A percentile compares a stretch with the other conserved stretches of the same genome.
phyloP scores from a whole-genome alignment of 352 stramenopile genomes.

The Globisporangium alternatum region DNA sequence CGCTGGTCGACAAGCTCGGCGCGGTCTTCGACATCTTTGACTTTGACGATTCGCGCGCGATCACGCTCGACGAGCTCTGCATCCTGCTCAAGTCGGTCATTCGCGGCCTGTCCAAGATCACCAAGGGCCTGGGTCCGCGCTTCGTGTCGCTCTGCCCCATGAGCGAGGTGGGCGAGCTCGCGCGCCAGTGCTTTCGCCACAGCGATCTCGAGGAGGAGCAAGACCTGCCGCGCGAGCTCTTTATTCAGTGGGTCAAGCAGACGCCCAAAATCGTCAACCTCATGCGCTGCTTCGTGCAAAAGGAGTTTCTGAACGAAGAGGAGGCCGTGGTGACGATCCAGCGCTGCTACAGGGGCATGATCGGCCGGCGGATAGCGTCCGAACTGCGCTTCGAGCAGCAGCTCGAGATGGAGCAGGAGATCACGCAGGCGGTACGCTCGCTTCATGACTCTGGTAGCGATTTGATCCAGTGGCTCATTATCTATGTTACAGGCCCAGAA shows the following conservation, averaged over 20 bases:
- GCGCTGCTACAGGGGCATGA: constrained; percentile 53
- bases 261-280: constrained; percentile 73
- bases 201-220: constrained; percentile 70
- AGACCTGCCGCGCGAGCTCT: constrained; percentile 47
- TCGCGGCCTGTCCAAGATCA: constrained; percentile 65
- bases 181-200: constrained; percentile 57
- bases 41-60: constrained; percentile 60
- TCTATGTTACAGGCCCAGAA: constrained; percentile 31
- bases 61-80: constrained; percentile 74
- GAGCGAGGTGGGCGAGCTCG: constrained; percentile 54
- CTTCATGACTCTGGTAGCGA: background rate
- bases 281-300: constrained; percentile 67
- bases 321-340: constrained; percentile 55
- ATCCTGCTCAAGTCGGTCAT: constrained; percentile 73
- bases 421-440: constrained; percentile 33
- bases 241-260: constrained; percentile 60
- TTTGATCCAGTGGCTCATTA: background rate
- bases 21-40: constrained; percentile 77
- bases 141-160: constrained; percentile 56
- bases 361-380: constrained; percentile 38
- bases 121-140: constrained; percentile 51
- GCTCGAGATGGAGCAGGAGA: constrained; percentile 52
- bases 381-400: constrained; percentile 54
- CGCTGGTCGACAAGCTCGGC: constrained; percentile 51
- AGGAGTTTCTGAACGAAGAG: constrained; percentile 53